Evolutionary conservation across 331 rosid genomes (phyloP).

Genomic region (Quercus tomentella): DNA sequence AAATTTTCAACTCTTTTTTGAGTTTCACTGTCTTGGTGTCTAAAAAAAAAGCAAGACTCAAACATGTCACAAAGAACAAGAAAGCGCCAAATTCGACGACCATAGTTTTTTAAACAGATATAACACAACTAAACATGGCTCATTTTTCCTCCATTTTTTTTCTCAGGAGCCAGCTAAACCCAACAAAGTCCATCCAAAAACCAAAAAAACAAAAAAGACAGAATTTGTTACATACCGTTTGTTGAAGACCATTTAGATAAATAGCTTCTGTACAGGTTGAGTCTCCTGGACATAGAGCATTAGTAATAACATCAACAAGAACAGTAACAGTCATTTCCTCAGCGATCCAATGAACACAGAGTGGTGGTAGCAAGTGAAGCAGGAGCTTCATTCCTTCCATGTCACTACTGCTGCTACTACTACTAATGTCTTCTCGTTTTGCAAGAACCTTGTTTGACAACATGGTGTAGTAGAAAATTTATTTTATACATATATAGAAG

Average conservation of each 20-base stretch:
- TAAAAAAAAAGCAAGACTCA: too few relatives aligned
- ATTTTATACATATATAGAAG: not conserved
- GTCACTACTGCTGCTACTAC: not conserved
- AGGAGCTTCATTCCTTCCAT: constrained; percentile 31
- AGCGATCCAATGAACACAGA: constrained; percentile 68
- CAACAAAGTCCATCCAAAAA: not conserved
- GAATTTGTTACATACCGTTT: constrained; percentile 40
- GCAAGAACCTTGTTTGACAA: not conserved
- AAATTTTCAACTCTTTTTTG: not conserved
- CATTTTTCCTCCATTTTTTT: not conserved
- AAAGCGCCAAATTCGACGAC: not conserved
- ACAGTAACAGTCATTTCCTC: constrained; percentile 86
- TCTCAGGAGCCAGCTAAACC: not conserved
- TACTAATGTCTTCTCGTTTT: not conserved
- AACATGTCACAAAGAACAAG: not conserved
- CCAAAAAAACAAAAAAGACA: not conserved
- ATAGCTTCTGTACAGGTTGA: constrained; percentile 61
- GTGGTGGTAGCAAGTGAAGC: constrained; percentile 63
- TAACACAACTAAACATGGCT: not conserved
- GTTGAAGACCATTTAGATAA: constrained; percentile 61
- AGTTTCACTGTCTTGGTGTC: not conserved
- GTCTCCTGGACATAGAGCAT: constrained; percentile 49
- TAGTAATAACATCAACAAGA: constrained; percentile 67
- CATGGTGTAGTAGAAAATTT: not conserved
- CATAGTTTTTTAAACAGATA: not conserved